Conservation (phyloP, 1,284 basidiomycete genomes). For the Microbotryomycetes sp. region DNA sequence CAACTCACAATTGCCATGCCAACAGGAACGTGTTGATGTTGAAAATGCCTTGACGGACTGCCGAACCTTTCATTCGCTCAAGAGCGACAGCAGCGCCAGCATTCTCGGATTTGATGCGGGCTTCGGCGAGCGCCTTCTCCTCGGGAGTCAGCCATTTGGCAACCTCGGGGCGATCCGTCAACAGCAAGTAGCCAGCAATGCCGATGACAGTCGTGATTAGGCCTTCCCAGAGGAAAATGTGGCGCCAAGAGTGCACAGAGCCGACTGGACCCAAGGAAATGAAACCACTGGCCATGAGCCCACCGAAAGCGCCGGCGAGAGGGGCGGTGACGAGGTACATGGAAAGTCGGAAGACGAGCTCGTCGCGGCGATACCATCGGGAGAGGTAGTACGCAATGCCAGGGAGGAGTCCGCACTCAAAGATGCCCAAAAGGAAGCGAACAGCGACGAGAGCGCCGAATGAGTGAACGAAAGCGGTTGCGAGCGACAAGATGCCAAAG, state of each 20-base stretch:
- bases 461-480: not conserved
- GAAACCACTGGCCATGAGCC: conserved; percentile 20
- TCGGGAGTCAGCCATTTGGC: conserved; percentile 38
- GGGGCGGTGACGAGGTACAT: not conserved
- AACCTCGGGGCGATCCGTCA: conserved; percentile 37
- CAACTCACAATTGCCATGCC: no score
- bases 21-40: conserved; percentile 19
- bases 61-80: conserved; percentile 31
- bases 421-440: not conserved
- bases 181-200: conserved; percentile 35
- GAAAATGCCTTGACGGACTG: conserved; percentile 32
- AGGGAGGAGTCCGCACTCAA: conserved; percentile 32
- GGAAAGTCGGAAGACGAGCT: conserved; percentile 35
- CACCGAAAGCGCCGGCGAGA: conserved; percentile 32
- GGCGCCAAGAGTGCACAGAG: conserved; percentile 22
- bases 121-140: conserved; percentile 34
- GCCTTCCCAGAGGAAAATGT: conserved; percentile 40
- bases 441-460: not conserved
- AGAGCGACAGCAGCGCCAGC: conserved; percentile 34
- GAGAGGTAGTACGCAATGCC: conserved; percentile 36
- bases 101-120: conserved; percentile 39
- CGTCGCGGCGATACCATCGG: conserved; percentile 38
- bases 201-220: conserved; percentile 38
- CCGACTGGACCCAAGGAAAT: conserved; percentile 19
- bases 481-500: conserved; percentile 20